Evolutionary conservation across 371 early-diverging fungal genomes (phyloP), one percentile per base, ranked within the genome.

Genomic region (Mucor ambiguus): DNA sequence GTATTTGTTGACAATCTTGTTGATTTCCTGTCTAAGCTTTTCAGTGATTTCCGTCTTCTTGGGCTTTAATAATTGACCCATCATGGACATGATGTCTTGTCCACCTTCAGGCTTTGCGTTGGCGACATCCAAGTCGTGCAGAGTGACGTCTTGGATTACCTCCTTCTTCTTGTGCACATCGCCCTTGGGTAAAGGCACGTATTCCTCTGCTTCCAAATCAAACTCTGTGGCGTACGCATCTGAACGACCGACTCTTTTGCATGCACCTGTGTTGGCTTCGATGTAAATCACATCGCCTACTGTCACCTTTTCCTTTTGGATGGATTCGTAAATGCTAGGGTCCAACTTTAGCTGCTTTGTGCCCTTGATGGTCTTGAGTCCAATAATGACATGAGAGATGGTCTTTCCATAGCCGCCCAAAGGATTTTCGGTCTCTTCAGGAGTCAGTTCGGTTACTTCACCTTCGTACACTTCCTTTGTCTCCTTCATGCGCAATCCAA

Each of bases 391-490:
- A 70, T 96, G 96, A 7, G 97, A 90, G 24, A 98, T 90, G 8
- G 96, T 94, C 82, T 97, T 98, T 30, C 96, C 95, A 74, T 97
- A 97, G 33, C 93, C 91, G 41, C 95, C 95, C 22, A 94, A 78
- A 29, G 95, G 95, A 81, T 96, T 95, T 75, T 96, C 98, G 20
- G 94, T 93, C 79, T 98, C 98, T 65, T 94, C 96, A 48, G 96
- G 96, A 11, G 94, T 92, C 43, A 99, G 78, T 72, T 99, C 98
- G 4, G 96, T 97, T 49, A 99, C 98, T 81, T 99, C 99, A 63
- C 99, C 99, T 82, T 99, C 99, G 73, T 98, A 98, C 4, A 99
- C 98, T 80, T 97, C 96, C 78, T 97, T 96, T 58, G 93, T 93
- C 75, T 99, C 99, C 82, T 98, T 98, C 77, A 99, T 95, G 32